Evolutionary conservation across 2,329 filamentous ascomycete genomes (phyloP).

Genomic region (Mariannaea sp.): DNA sequence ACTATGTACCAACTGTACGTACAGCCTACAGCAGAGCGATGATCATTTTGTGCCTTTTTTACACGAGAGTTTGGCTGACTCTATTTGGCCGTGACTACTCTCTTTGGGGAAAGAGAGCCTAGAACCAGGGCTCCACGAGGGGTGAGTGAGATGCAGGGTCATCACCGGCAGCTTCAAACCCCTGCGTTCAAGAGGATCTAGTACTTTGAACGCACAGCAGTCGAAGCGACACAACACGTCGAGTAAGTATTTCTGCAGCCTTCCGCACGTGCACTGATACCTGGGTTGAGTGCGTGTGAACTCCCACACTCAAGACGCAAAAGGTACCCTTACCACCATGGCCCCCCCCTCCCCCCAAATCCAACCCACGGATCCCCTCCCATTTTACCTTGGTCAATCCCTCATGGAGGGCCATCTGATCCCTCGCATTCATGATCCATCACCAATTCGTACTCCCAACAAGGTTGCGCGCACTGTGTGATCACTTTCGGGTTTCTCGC

Average conservation of each 20-base stretch:
- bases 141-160: slow-evolving; percentile 11
- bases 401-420: slow-evolving; percentile 8
- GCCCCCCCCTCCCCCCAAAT: not conserved
- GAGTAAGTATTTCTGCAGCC: not conserved
- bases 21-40: no score
- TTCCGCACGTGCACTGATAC: not conserved
- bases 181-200: not conserved
- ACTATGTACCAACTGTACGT: no score
- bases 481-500: no score
- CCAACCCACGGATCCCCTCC: not conserved
- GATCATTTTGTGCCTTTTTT: slow-evolving; percentile 2
- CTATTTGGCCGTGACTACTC: slow-evolving; percentile 7
- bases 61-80: slow-evolving; percentile 1
- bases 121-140: slow-evolving; percentile 10
- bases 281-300: slow-evolving; percentile 1
- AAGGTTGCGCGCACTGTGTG: slow-evolving; percentile 18
- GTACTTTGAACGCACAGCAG: slow-evolving; percentile 3
- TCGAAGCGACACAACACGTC: not conserved
- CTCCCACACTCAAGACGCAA: not conserved
- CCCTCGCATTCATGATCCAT: slow-evolving; percentile 15
- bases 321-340: not conserved
- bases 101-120: slow-evolving; percentile 8
- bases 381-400: slow-evolving; percentile 12
- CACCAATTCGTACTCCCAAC: no score
- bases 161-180: not conserved